Evolutionary conservation across 495 filamentous ascomycete genomes (phyloP).

Genomic region (Extremus antarcticus): DNA sequence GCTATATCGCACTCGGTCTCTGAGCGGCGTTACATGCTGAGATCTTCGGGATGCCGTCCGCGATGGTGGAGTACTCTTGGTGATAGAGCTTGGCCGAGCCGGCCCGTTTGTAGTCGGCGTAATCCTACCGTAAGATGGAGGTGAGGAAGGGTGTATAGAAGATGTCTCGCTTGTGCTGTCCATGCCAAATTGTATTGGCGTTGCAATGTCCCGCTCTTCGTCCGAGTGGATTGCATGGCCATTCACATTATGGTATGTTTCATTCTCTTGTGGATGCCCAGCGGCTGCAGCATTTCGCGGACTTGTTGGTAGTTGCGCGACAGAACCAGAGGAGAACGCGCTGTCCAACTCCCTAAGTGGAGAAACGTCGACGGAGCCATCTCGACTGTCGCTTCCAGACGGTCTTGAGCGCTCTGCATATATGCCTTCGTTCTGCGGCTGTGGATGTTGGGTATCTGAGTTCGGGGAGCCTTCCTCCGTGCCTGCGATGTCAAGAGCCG

Average conservation of each 20-base stretch:
- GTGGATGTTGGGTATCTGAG: too few relatives aligned
- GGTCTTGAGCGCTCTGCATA: background rate
- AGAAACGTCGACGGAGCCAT: background rate
- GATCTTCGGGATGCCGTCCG: background rate
- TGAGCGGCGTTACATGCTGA: slow-evolving; percentile 5
- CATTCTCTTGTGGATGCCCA: background rate
- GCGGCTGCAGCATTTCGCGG: too few relatives aligned
- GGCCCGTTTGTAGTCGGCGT: slow-evolving; percentile 5
- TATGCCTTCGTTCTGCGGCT: background rate
- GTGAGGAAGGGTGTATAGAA: background rate
- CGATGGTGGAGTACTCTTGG: slow-evolving; percentile 5
- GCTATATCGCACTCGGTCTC: slow-evolving; percentile 19
- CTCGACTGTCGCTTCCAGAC: background rate
- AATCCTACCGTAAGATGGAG: background rate
- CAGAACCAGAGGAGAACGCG: background rate
- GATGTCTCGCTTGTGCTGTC: background rate
- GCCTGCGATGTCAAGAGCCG: background rate
- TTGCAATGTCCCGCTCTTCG: slow-evolving; percentile 10
- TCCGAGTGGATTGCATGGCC: background rate
- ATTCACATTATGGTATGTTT: background rate
- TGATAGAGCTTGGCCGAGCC: slow-evolving; percentile 2
- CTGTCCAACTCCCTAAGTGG: background rate
- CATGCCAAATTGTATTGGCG: slow-evolving; percentile 2
- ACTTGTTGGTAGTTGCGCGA: too few relatives aligned
- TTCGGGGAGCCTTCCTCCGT: background rate